phyloP scores from a whole-genome alignment of 2,329 filamentous ascomycete genomes.

The Diaporthe sp. region DNA sequence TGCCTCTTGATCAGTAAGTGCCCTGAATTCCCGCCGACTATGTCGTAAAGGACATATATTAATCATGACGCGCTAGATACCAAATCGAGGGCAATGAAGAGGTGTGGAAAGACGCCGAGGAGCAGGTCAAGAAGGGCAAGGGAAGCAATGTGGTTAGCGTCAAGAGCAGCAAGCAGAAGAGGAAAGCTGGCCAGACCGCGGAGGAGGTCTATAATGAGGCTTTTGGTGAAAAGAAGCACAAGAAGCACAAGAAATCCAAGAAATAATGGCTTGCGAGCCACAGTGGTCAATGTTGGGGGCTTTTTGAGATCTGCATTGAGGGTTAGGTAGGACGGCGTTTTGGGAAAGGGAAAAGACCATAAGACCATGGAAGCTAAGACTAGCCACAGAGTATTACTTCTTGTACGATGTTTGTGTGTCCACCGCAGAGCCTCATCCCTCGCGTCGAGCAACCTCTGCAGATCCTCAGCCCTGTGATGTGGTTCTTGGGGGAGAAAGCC shows the following conservation, averaged over 20 bases:
- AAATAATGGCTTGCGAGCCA: slow-evolving; percentile 52
- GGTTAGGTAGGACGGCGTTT: slow-evolving; percentile 21
- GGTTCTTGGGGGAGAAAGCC: not conserved
- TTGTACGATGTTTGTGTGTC: not conserved
- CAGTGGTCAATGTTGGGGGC: not conserved
- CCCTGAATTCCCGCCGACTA: no score
- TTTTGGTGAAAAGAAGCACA: slow-evolving; percentile 64
- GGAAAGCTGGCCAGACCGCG: slow-evolving; percentile 76
- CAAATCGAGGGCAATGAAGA: slow-evolving; percentile 74
- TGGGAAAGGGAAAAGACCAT: not conserved
- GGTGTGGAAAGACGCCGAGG: slow-evolving; percentile 80
- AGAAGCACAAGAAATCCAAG: slow-evolving; percentile 67
- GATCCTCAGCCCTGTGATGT: slow-evolving; percentile 41
- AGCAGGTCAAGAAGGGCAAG: slow-evolving; percentile 76
- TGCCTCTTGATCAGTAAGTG: slow-evolving; percentile 87
- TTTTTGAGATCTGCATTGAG: slow-evolving; percentile 19
- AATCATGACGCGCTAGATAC: slow-evolving; percentile 61
- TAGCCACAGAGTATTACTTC: not conserved
- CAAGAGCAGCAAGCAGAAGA: slow-evolving; percentile 82
- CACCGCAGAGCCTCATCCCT: not conserved
- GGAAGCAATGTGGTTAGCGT: slow-evolving; percentile 81
- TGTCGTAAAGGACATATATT: not conserved
- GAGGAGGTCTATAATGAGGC: slow-evolving; percentile 74
- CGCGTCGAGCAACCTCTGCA: not conserved
- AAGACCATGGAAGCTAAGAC: slow-evolving; percentile 9